Base-by-base conservation (phyloP, 176 grass and related monocot species). In the Cenchrus americanus region DNA sequence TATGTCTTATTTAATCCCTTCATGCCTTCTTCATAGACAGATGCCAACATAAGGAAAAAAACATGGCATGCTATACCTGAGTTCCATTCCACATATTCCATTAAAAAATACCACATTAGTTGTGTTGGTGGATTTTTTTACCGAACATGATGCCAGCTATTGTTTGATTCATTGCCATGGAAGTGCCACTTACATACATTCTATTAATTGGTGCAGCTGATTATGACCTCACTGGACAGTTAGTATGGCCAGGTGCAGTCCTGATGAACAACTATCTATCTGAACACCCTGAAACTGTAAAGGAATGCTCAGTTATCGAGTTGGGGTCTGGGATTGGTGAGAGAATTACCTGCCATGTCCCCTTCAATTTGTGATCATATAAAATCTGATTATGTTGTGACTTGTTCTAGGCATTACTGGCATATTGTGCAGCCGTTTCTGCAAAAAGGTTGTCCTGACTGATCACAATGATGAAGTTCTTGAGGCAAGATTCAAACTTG, bases 401-500 rank as follows among this genome's bases (percentile, higher is more conserved):
- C 63, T 86, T 94, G 21, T 69, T 85, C 8, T 85, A 96, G 96
- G 96, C 40, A 92, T 98, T 92, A 98, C 91, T 7, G 91, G 93
- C 75, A 87, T 96, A 88, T 89, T 95, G 69, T 98, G 91, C 58
- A 96, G 93, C 76, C 85, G 69, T 89, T 96, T 95, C 80, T 94
- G 93, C 82, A 73, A 73, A 83, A 77, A 92, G 65, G 86, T 87
- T 71, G 80, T 98, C 54, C 74, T 98, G 80, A 95, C 96, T 51
- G 96, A 96, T 78, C 91, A 96, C 88, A 96, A 94, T 89, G 96
- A 95, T 50, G 93, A 95, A 96, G 96, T 98, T 81, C 65, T 98
- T 65, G 96, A 94, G 91, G 96, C 41, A 98, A 95, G 87, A 17
- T 93, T 69, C 80, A 79, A 64, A 27, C 53, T 11, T 83, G 67